Conservation (phyloP, 2,329 filamentous ascomycete species). For the Arachnomyces sp. region DNA sequence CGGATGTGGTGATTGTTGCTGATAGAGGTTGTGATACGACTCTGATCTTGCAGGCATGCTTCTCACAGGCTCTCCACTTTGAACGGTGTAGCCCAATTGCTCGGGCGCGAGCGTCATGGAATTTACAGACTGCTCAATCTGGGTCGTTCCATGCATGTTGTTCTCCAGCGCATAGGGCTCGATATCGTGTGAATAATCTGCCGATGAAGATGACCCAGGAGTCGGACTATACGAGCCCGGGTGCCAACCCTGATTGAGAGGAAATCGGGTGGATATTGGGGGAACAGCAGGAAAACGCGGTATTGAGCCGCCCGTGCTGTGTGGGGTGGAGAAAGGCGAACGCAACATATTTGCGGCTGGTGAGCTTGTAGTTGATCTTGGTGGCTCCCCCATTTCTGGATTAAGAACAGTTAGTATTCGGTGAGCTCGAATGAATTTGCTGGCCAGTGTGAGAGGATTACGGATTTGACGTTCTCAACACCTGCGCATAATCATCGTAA, state of each 20-base stretch:
- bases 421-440: background rate
- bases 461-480: no score
- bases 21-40: constrained; percentile 4
- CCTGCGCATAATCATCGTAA: no score
- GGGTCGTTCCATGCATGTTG: constrained; percentile 12
- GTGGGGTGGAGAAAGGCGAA: constrained; percentile 8
- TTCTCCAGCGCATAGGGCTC: constrained; percentile 17
- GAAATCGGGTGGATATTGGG: constrained; percentile 5
- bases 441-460: background rate
- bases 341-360: constrained; percentile 9
- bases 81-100: background rate
- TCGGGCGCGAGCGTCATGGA: constrained; percentile 14
- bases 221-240: constrained; percentile 1
- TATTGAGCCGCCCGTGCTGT: constrained; percentile 3
- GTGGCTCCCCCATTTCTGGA: background rate
- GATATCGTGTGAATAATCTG: constrained; percentile 19
- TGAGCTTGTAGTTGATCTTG: constrained; percentile 11
- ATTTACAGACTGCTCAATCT: constrained; percentile 12
- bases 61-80: no score
- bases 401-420: constrained; percentile 5
- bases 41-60: no score
- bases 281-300: constrained; percentile 6
- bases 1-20: constrained; percentile 11
- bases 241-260: constrained; percentile 10
- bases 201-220: constrained; percentile 10